Percentiles rank a stretch among this genome's conserved stretches.
Evolutionary conservation across 768 basidiomycete species (phyloP).

Genomic region (Hemileccinum impolitum): DNA sequence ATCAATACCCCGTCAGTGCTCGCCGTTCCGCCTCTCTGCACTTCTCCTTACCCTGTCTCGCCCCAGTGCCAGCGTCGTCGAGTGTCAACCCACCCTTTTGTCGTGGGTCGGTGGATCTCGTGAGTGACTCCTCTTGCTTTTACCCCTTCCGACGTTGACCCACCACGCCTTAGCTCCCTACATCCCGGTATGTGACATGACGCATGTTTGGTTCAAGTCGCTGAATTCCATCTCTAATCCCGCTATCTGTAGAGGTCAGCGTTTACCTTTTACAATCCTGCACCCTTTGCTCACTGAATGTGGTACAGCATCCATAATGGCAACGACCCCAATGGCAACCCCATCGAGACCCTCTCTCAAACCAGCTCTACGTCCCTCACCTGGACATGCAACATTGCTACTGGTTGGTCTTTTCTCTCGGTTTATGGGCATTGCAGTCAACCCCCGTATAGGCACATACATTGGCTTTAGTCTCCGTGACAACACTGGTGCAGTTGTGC

Average conservation of each 20-base stretch:
- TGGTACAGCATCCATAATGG: constrained; percentile 53
- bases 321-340: constrained; percentile 37
- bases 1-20: constrained; percentile 72
- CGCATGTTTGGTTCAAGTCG: background rate
- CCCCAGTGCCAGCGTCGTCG: constrained; percentile 43
- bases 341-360: constrained; percentile 47
- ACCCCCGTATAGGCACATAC: constrained; percentile 36
- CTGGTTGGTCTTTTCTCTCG: constrained; percentile 31
- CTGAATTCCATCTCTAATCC: background rate
- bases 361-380: constrained; percentile 40
- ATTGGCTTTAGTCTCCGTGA: constrained; percentile 65
- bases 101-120: constrained; percentile 55
- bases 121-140: constrained; percentile 31
- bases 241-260: constrained; percentile 37
- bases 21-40: background rate
- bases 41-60: constrained; percentile 2
- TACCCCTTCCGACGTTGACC: background rate
- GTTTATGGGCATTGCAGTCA: background rate
- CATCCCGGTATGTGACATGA: constrained; percentile 49
- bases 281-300: background rate
- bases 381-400: constrained; percentile 52
- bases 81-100: constrained; percentile 57
- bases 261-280: background rate
- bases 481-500: constrained; percentile 44
- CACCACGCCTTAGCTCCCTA: constrained; percentile 46